Base-by-base conservation (phyloP, 129 eudicot species). In the Cynara cardunculus region DNA sequence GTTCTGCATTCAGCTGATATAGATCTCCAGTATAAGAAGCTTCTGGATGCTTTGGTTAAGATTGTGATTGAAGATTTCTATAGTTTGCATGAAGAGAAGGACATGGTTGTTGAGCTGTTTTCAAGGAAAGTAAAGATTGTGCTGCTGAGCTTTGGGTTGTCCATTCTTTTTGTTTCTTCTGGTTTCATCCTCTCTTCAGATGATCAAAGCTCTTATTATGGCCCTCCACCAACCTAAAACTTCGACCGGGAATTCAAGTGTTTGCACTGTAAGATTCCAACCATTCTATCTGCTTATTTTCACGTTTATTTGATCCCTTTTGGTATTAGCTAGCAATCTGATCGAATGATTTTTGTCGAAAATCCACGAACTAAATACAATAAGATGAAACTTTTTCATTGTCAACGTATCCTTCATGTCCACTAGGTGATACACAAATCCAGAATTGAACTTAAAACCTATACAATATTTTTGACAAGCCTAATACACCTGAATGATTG, bases 191-290 rank as follows among this genome's bases (percentile, higher is more conserved):
- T 85, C n/a, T 61, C 67, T 62, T 70, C 75, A 76, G 71, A 72
- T 71, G 85, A 8, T 84, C 77, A 73, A 76, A 71, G 85, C 85
- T 75, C 82, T 35, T 64, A 70, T 76, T n/a, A 76, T 61, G 79
- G 79, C 41, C 88, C 79, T 71, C 75, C 85, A 76, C 88, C 88
- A n/a, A 85, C 88, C 25, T 85, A 81, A 76, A 28, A 37, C 70
- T 22, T 76, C 37, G 19, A 39, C 25, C 0, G 19, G 4, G 37
- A 61, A 78, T 69, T 31, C 68, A 77, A 70, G 32, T 21, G 69
- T 18, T 30, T 19, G 70, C 28, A 75, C 77, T 53, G 81, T 69
- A 76, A 75, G 81, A 24, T 76, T 76, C 81, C 69, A 39, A 12
- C 30, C 32, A 62, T 44, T 12, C 9, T 8, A 4, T 73, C 12